Evolutionary conservation across 106 monocot genomes (phyloP).

Genomic region (Amphibolis antarctica): DNA sequence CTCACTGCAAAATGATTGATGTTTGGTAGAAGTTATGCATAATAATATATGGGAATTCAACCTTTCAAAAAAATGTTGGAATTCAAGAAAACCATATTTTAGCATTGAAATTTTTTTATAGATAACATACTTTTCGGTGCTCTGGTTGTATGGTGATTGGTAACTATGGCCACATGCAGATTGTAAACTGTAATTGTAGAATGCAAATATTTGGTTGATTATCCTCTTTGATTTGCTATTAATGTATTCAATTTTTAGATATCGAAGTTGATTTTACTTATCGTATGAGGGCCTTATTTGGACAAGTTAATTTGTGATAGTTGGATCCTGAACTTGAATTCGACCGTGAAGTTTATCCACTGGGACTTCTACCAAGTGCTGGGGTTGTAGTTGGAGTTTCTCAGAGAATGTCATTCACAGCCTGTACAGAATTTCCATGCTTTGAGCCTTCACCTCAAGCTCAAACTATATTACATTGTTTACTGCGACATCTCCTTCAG

Average conservation of each 20-base stretch:
- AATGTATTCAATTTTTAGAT: neutral
- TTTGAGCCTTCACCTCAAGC: slow-evolving; percentile 99
- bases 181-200: neutral
- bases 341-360: slow-evolving; percentile 97
- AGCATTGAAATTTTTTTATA: too few species aligned
- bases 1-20: too few species aligned
- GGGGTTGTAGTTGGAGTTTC: slow-evolving; percentile 91
- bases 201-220: neutral
- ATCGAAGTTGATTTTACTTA: neutral
- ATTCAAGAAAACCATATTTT: too few species aligned
- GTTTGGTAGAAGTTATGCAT: too few species aligned
- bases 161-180: too few species aligned
- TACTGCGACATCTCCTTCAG: slow-evolving; percentile 96
- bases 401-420: slow-evolving; percentile 91
- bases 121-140: too few species aligned
- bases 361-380: slow-evolving; percentile 93
- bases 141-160: too few species aligned
- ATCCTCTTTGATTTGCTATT: neutral
- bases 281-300: slow-evolving; percentile 2
- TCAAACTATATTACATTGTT: slow-evolving; percentile 97
- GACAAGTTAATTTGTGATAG: slow-evolving; percentile 21
- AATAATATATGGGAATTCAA: too few species aligned
- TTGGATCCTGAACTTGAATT: slow-evolving; percentile 99
- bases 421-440: slow-evolving; percentile 88
- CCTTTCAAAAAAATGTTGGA: too few species aligned